Conservation (phyloP, 352 stramenopile genomes). For the Globisporangium barbulae region DNA sequence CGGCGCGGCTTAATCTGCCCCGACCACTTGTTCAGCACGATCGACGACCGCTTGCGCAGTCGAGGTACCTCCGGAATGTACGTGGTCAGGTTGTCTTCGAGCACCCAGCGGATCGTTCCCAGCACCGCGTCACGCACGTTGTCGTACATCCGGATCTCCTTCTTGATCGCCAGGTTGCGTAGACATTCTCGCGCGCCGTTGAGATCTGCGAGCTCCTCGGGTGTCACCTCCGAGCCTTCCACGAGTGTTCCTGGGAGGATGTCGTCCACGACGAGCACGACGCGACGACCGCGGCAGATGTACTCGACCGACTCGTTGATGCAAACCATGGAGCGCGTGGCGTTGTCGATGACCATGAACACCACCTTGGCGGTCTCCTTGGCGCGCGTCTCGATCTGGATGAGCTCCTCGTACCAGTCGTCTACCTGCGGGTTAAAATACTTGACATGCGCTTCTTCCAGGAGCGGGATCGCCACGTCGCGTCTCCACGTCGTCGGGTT, state of each 20-base stretch:
- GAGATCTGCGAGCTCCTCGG: conserved; percentile 72
- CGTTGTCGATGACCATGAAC: conserved; percentile 81
- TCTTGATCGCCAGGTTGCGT: conserved; percentile 50
- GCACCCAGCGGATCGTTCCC: conserved; percentile 49
- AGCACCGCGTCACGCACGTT: conserved; percentile 42
- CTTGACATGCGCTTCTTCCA: conserved; percentile 57
- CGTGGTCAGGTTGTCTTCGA: conserved; percentile 40
- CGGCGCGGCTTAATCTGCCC: conserved; percentile 45
- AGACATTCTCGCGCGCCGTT: conserved; percentile 82
- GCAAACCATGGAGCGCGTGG: conserved; percentile 78
- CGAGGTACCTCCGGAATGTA: conserved; percentile 42
- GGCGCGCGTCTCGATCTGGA: conserved; percentile 70
- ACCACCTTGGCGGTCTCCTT: conserved; percentile 84
- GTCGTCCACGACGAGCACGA: conserved; percentile 83
- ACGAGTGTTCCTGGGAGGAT: conserved; percentile 46
- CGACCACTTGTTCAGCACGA: conserved; percentile 69
- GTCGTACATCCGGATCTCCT: conserved; percentile 48
- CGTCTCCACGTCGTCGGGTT: conserved; percentile 87
- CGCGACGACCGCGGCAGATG: conserved; percentile 67
- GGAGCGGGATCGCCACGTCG: conserved; percentile 72
- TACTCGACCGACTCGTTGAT: conserved; percentile 89
- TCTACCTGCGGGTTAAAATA: conserved; percentile 91
- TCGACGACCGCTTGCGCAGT: conserved; percentile 73
- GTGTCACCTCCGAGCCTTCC: conserved; percentile 46
- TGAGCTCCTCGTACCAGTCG: conserved; percentile 85